Base-by-base conservation (phyloP, 306 rosid genomes). In the Crataegus laevigata region DNA sequence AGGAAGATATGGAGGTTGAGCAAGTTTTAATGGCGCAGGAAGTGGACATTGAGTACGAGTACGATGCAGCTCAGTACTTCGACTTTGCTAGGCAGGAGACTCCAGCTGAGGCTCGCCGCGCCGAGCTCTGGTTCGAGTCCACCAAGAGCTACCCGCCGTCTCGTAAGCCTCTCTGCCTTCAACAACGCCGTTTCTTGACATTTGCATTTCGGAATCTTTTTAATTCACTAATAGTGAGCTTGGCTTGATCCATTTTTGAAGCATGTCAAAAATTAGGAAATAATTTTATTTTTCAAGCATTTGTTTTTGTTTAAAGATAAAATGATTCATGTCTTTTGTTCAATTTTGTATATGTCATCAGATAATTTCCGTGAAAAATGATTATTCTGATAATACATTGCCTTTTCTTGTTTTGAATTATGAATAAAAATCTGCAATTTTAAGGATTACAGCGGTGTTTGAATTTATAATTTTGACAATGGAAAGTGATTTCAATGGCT, bases 31-130 rank as follows among this genome's bases (percentile, higher is more conserved):
- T 71, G 69, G 91, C 85, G 28, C 65, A 57, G 55, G 91, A 87
- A 77, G 80, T 85, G n/a, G 91, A 87, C 79, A 36, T 80, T 57
- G 89, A 85, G 34, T 87, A 87, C 75, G 91, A 87, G 85, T 87
- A 80, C 36, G 87, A 85, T 28, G 87, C 89, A 2, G 81, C 84
- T 38, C 54, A 58, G 84, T 87, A 17, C 82, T 85, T 85, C 57
- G 80, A 87, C 75, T 87, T 87, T 68, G 64, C 77, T 29, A 73
- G 84, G n/a, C 79, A 79, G 18, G 91, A 88, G 77, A 85, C 72
- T 65, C 75, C 24, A n/a, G 82, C 61, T 29, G 91, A 88, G 84
- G 87, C 87, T 60, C 17, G 55, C n/a, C 69, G 65, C n/a, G 82
- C 87, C 13, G 91, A 88, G 81, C 73, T 81, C 54, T 88, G 91